Percentiles rank a stretch among this genome's conserved stretches.
Evolutionary conservation across 768 basidiomycete genomes (phyloP).

Genomic region (Lactarius hatsudake): DNA sequence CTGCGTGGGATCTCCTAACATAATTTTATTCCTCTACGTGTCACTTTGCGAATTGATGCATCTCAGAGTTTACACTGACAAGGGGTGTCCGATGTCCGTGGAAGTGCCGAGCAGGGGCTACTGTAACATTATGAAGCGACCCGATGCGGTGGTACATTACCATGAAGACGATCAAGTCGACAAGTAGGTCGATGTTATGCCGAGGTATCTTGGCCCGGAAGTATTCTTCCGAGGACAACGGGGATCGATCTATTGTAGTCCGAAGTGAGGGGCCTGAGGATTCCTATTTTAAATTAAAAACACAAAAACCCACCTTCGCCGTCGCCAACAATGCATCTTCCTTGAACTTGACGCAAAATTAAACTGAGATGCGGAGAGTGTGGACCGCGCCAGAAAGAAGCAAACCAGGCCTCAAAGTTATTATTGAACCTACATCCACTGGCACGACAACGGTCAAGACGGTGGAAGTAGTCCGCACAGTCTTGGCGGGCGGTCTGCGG

Average conservation of each 20-base stretch:
- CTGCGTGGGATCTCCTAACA: background rate
- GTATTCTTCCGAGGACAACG: background rate
- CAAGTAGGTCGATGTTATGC: background rate
- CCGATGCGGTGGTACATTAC: background rate
- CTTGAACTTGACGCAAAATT: no score
- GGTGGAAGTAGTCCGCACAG: background rate
- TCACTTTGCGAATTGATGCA: background rate
- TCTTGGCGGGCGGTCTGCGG: background rate
- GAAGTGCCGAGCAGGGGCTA: background rate
- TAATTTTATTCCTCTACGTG: background rate
- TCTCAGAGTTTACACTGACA: background rate
- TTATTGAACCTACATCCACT: background rate
- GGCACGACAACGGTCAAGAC: background rate
- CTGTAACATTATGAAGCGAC: background rate
- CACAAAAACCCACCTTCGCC: no score
- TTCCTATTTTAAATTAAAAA: no score
- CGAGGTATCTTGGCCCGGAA: background rate
- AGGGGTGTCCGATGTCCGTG: background rate
- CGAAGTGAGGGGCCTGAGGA: no score
- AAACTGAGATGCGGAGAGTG: no score
- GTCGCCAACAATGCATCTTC: no score
- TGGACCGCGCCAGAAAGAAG: background rate
- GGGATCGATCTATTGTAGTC: background rate
- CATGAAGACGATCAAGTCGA: background rate
- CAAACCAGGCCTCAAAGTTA: no score